Conservation (phyloP, 129 eudicot genomes). For the Pittosporum tobira region DNA sequence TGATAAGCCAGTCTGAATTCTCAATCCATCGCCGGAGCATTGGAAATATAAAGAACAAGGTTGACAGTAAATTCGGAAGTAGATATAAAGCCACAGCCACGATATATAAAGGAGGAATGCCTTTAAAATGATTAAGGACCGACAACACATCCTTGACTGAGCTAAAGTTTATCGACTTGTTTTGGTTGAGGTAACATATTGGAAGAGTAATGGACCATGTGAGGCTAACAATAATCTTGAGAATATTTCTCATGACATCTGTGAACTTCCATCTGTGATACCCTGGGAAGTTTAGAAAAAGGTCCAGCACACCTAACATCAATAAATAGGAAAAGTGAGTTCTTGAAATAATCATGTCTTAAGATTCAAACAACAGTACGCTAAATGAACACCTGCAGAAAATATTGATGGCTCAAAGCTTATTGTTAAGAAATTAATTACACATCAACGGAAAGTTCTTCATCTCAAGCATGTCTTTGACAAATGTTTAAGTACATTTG, state of each 20-base stretch:
- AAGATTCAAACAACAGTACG: background rate
- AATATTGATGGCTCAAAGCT: background rate
- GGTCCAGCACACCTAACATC: slow-evolving; percentile 69
- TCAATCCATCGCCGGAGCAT: slow-evolving; percentile 99
- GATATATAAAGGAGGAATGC: slow-evolving; percentile 78
- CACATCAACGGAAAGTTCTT: too few species aligned
- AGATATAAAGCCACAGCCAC: slow-evolving; percentile 73
- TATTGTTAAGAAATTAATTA: too few species aligned
- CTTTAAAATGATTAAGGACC: slow-evolving; percentile 49
- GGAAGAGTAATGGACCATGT: slow-evolving; percentile 85
- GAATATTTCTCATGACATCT: slow-evolving; percentile 56
- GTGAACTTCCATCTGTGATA: slow-evolving; percentile 80
- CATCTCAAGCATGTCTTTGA: too few species aligned
- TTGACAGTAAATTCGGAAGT: slow-evolving; percentile 75
- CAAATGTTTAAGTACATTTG: too few species aligned
- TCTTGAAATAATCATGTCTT: background rate
- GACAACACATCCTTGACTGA: slow-evolving; percentile 33
- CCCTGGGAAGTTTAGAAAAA: slow-evolving; percentile 79
- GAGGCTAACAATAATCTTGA: slow-evolving; percentile 71
- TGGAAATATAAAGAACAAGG: slow-evolving; percentile 72
- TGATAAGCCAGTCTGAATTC: slow-evolving; percentile 87
- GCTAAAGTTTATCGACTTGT: slow-evolving; percentile 31
- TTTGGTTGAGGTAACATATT: slow-evolving; percentile 57
- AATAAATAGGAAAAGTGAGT: background rate
- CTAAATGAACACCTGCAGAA: background rate